Evolutionary conservation across 345 rosid species (phyloP).

Genomic region (Camelina laxa): DNA sequence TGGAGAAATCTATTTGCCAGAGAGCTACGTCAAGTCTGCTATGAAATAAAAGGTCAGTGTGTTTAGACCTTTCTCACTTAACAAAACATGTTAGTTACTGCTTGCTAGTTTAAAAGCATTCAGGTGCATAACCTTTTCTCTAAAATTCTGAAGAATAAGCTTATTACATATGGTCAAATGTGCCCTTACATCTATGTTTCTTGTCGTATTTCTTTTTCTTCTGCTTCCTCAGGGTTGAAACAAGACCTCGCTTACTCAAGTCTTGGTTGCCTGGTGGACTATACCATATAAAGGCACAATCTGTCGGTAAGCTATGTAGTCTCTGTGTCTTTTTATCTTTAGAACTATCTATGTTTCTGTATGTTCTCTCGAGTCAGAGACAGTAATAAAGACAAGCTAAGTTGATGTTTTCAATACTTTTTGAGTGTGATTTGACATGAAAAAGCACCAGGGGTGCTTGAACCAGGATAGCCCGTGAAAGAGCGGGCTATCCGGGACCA

Average conservation of each 20-base stretch:
- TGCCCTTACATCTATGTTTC: background rate
- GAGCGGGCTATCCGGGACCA: constrained; percentile 41
- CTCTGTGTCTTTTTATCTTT: constrained; percentile 41
- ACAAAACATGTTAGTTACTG: constrained; percentile 6
- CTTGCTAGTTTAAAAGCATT: background rate
- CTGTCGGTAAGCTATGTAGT: constrained; percentile 65
- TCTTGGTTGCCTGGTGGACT: constrained; percentile 21
- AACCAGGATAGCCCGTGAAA: constrained; percentile 51
- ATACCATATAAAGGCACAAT: constrained; percentile 29
- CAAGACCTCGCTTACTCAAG: constrained; percentile 33
- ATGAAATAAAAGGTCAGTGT: constrained; percentile 59
- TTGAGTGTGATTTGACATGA: constrained; percentile 47
- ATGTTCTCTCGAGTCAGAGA: constrained; percentile 30
- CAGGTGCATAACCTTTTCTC: background rate
- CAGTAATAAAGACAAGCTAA: constrained; percentile 48
- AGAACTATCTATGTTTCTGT: constrained; percentile 48
- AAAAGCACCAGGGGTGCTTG: constrained; percentile 99
- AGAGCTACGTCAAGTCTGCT: constrained; percentile 55
- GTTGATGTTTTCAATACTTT: constrained; percentile 31
- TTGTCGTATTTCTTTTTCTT: constrained; percentile 15
- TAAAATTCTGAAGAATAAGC: background rate
- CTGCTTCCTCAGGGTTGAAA: constrained; percentile 20
- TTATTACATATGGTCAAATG: background rate
- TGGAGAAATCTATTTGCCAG: constrained; percentile 94
- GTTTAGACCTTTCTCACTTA: background rate